phyloP scores from a whole-genome alignment of 2,329 filamentous ascomycete genomes.

The Cercospora brassicicola region DNA sequence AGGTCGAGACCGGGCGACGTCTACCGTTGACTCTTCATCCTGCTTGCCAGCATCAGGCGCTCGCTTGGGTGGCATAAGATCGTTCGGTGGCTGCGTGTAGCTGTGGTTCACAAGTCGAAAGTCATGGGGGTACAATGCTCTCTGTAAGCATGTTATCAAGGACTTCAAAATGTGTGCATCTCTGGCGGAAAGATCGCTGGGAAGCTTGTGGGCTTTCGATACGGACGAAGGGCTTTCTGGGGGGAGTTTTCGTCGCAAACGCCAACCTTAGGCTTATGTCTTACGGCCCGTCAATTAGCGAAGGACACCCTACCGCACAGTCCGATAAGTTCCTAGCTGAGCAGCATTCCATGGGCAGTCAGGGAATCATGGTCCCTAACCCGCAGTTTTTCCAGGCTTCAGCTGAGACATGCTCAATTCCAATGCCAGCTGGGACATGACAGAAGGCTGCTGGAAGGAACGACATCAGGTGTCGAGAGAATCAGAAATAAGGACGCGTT shows the following conservation, averaged over 20 bases:
- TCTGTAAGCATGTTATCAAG: background rate
- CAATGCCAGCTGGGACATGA: background rate
- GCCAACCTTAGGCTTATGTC: background rate
- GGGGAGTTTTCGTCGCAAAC: background rate
- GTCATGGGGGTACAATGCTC: background rate
- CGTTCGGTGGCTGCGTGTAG: background rate
- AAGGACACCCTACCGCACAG: background rate
- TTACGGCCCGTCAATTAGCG: background rate
- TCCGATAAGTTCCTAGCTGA: background rate
- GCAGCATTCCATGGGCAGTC: background rate
- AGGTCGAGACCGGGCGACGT: background rate
- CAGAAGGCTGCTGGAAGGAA: background rate
- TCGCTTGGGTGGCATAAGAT: background rate
- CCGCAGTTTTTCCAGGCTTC: background rate
- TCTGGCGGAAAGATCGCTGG: background rate
- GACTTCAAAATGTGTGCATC: background rate
- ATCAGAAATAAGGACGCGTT: background rate
- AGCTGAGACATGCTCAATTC: background rate
- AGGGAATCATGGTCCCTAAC: background rate
- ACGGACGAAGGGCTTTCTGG: background rate
- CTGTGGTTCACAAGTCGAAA: background rate
- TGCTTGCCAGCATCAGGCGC: background rate
- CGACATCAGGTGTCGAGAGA: background rate
- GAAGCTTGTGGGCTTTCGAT: background rate
- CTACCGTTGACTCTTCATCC: background rate